Evolutionary conservation across 1,284 basidiomycete species (phyloP).

Genomic region (Malassezia globosa): DNA sequence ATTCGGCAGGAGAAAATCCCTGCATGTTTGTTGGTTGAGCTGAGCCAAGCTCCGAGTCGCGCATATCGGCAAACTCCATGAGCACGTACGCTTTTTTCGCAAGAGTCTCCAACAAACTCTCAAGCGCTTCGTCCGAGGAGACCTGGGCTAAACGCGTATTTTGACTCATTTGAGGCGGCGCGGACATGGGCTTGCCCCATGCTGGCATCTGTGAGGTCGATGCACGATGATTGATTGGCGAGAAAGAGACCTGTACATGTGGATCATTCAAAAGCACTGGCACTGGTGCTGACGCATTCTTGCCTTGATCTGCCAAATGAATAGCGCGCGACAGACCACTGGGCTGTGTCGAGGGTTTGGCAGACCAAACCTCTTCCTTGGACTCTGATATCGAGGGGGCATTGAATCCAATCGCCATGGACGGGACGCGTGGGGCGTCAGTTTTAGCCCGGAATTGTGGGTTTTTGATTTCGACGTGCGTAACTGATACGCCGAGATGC

Average conservation of each 20-base stretch:
- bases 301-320: not conserved
- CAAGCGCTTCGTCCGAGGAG: conserved; percentile 54
- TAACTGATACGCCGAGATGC: not conserved
- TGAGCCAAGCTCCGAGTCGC: conserved; percentile 57
- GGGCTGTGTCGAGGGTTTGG: conserved; percentile 6
- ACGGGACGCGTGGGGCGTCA: not conserved
- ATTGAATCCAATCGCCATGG: not conserved
- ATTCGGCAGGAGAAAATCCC: conserved; percentile 5
- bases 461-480: too few species aligned
- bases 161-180: not conserved
- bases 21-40: conserved; percentile 1
- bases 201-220: conserved; percentile 33
- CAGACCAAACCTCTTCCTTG: too few species aligned
- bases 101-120: conserved; percentile 67
- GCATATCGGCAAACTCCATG: conserved; percentile 81
- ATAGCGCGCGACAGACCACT: conserved; percentile 57
- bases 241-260: too few species aligned
- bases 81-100: conserved; percentile 91
- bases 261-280: not conserved
- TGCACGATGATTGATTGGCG: too few species aligned
- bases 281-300: not conserved
- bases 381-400: too few species aligned
- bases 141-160: not conserved
- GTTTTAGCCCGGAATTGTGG: too few species aligned
- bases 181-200: not conserved